These are phyloP conservation scores for Lactarius hengduanensis DNA, from an alignment of 768 basidiomycete genomes.

Conservation along the genomic window DNA sequence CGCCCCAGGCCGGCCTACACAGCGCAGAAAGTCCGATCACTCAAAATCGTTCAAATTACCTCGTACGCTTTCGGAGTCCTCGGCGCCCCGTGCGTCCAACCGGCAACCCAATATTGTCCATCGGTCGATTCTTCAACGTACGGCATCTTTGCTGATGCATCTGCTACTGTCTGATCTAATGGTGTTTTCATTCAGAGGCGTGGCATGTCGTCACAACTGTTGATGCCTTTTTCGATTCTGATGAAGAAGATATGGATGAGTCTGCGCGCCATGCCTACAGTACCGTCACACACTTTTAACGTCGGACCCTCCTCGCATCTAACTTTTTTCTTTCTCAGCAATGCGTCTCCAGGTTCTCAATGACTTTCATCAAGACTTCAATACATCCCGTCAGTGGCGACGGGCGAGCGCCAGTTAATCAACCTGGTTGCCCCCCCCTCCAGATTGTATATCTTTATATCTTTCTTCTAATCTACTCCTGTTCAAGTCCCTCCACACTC, in stretches of 20 bases:
- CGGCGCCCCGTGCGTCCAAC: constrained; percentile 46
- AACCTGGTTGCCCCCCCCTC: background rate
- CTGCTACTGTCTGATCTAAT: background rate
- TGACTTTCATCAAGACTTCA: constrained; percentile 20
- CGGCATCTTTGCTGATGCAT: constrained; percentile 30
- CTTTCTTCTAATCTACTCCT: background rate
- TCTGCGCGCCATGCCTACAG: constrained; percentile 64
- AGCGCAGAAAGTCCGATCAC: constrained; percentile 2
- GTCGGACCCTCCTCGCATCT: background rate
- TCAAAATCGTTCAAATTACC: constrained; percentile 2
- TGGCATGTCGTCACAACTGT: constrained; percentile 65
- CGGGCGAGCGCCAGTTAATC: constrained; percentile 7
- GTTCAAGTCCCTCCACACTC: constrained; percentile 1
- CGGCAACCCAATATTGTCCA: constrained; percentile 25
- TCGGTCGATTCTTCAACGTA: constrained; percentile 62
- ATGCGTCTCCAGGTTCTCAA: constrained; percentile 24
- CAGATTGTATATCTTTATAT: background rate
- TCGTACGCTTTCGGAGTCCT: constrained; percentile 22
- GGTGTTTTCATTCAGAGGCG: constrained; percentile 48
- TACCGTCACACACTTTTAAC: constrained; percentile 35
- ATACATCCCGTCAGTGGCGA: constrained; percentile 12
- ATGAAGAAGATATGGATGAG: constrained; percentile 67
- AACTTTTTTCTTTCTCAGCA: constrained; percentile 7
- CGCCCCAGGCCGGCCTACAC: constrained; percentile 8
- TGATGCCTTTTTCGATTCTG: constrained; percentile 75